Percentiles rank a stretch among this genome's conserved stretches.
Evolutionary conservation across 2,329 filamentous ascomycete genomes (phyloP).

Genomic region (Akanthomyces muscarius): DNA sequence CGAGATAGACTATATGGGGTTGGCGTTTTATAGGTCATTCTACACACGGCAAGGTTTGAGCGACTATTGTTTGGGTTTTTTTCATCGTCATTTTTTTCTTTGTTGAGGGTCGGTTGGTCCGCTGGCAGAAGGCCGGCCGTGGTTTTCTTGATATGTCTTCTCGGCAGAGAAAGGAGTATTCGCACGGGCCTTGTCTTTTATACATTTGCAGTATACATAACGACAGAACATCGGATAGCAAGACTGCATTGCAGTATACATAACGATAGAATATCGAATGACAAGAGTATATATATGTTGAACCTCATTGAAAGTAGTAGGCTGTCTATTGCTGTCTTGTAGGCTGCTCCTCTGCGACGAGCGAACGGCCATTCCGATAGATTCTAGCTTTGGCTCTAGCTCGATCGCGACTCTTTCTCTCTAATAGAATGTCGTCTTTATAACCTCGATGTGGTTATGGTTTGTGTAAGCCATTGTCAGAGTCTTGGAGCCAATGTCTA

Average conservation of each 20-base stretch:
- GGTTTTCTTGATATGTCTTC: not conserved
- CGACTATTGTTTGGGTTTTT: not conserved
- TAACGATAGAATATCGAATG: not conserved
- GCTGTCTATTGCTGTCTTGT: not conserved
- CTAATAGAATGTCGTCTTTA: not conserved
- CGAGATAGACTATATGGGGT: not conserved
- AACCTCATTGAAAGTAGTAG: not conserved
- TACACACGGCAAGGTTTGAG: not conserved
- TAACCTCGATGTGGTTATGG: not conserved
- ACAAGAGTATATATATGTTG: not conserved
- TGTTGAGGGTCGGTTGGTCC: not conserved
- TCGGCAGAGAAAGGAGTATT: not conserved
- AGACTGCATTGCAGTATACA: not conserved
- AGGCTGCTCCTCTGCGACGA: too few species aligned
- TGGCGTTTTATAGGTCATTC: constrained; percentile 12
- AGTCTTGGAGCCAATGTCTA: not conserved
- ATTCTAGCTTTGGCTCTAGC: not conserved
- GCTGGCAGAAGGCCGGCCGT: not conserved
- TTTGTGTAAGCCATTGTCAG: not conserved
- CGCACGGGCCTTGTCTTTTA: not conserved
- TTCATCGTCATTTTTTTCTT: not conserved
- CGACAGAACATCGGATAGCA: not conserved
- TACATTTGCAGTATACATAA: not conserved
- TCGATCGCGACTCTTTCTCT: not conserved
- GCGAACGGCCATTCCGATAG: too few species aligned